Percentiles rank a stretch among this genome's conserved stretches.
phyloP scores from a whole-genome alignment of 2,329 filamentous ascomycete species.

The Cordyceps fumosorosea region DNA sequence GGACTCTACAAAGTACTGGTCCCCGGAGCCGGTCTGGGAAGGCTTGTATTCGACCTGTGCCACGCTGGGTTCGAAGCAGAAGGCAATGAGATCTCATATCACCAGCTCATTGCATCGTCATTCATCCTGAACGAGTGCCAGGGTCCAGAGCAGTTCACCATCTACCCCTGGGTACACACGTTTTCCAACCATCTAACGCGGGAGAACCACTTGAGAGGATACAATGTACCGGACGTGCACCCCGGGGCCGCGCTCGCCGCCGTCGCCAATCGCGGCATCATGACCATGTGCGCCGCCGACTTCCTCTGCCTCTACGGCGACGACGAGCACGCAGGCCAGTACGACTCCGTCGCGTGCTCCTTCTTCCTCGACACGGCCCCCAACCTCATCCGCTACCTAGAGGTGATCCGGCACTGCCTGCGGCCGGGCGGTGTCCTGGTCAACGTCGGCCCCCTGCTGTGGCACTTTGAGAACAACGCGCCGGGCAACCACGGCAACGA shows the following conservation, averaged over 20 bases:
- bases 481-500: slow-evolving; percentile 50
- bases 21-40: slow-evolving; percentile 81
- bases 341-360: slow-evolving; percentile 79
- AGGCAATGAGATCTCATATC: slow-evolving; percentile 95
- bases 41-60: slow-evolving; percentile 84
- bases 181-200: slow-evolving; percentile 81
- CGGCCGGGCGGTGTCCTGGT: slow-evolving; percentile 73
- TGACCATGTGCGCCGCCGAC: slow-evolving; percentile 91
- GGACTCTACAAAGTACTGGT: slow-evolving; percentile 63
- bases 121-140: slow-evolving; percentile 66
- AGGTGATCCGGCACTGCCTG: slow-evolving; percentile 74
- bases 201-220: slow-evolving; percentile 65
- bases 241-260: slow-evolving; percentile 49
- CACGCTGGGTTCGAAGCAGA: slow-evolving; percentile 66
- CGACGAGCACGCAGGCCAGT: slow-evolving; percentile 52
- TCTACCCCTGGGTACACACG: slow-evolving; percentile 80
- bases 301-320: slow-evolving; percentile 81
- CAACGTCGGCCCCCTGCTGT: slow-evolving; percentile 85
- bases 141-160: slow-evolving; percentile 54
- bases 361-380: slow-evolving; percentile 98
- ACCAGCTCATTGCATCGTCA: slow-evolving; percentile 82
- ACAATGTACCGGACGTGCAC: slow-evolving; percentile 75
- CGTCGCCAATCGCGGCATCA: slow-evolving; percentile 46
- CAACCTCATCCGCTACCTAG: slow-evolving; percentile 83
- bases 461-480: slow-evolving; percentile 84